Conservation (phyloP, 139 green algal species). For the Parachlorella kessleri region DNA sequence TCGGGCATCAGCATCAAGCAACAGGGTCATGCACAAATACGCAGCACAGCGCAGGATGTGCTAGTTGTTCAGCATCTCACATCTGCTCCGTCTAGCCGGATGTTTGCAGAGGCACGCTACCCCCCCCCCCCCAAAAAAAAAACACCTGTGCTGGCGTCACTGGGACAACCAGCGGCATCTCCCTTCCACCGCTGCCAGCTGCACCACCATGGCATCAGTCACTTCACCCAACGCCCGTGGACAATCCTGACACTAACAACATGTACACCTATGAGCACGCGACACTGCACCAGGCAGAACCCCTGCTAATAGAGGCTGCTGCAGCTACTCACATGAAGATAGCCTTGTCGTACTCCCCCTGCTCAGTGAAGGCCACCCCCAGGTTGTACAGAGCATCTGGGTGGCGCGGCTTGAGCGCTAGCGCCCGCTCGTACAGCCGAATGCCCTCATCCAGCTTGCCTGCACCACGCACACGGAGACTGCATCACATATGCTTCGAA, state of each 20-base stretch:
- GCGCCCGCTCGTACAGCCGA: conserved; percentile 67
- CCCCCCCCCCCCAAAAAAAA: too few species aligned
- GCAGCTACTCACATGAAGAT: conserved; percentile 69
- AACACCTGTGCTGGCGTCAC: too few species aligned
- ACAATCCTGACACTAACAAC: background rate
- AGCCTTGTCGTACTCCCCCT: conserved; percentile 70
- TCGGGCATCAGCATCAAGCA: too few species aligned
- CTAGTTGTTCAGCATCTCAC: too few species aligned
- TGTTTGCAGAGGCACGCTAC: too few species aligned
- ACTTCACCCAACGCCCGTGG: background rate
- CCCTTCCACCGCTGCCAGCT: too few species aligned
- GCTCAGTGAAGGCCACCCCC: conserved; percentile 80
- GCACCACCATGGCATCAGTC: background rate
- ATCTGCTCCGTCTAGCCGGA: too few species aligned
- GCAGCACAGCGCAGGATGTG: background rate
- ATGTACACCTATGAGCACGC: too few species aligned
- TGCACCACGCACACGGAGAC: background rate
- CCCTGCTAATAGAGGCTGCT: too few species aligned
- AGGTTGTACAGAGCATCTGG: conserved; percentile 96
- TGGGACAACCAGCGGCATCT: too few species aligned
- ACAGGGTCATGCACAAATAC: background rate
- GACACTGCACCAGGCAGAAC: too few species aligned
- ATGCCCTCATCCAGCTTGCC: conserved; percentile 45
- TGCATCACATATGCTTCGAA: too few species aligned
- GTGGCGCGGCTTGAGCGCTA: conserved; percentile 65